These are phyloP conservation scores for Pulveroboletus ravenelii DNA, from an alignment of 768 basidiomycete genomes.

Conservation along the genomic window DNA sequence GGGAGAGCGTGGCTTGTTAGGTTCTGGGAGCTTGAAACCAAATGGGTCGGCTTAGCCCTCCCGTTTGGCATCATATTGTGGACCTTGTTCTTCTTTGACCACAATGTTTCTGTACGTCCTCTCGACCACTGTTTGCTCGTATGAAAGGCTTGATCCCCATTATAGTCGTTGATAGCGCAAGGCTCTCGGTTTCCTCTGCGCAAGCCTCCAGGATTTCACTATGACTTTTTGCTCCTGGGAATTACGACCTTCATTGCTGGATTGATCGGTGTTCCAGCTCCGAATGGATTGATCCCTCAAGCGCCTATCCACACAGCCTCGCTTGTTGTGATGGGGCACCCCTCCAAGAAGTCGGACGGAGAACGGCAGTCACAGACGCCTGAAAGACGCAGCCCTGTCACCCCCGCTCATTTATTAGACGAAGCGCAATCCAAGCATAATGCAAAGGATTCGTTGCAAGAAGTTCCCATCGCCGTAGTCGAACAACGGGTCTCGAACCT, in stretches of 20 bases:
- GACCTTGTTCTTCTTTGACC: conserved; percentile 93
- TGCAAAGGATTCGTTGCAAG: conserved; percentile 24
- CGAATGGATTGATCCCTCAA: conserved; percentile 80
- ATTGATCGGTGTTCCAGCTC: conserved; percentile 80
- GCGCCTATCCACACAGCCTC: conserved; percentile 92
- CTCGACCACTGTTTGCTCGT: neutral
- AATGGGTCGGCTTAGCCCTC: conserved; percentile 86
- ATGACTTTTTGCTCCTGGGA: conserved; percentile 88
- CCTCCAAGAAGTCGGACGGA: conserved; percentile 34
- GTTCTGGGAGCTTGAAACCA: conserved; percentile 84
- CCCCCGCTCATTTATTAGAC: conserved; percentile 8
- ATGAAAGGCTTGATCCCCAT: neutral
- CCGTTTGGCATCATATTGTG: conserved; percentile 88
- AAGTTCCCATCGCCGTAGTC: conserved; percentile 70
- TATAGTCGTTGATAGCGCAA: conserved; percentile 86
- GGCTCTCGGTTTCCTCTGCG: conserved; percentile 81
- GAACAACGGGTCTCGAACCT: conserved; percentile 94
- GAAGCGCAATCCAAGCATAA: conserved; percentile 20
- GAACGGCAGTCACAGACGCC: conserved; percentile 22
- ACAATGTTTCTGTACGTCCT: conserved; percentile 74
- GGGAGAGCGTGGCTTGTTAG: conserved; percentile 77
- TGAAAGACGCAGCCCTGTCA: neutral
- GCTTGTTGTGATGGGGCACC: conserved; percentile 61
- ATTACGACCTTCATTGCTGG: conserved; percentile 87
- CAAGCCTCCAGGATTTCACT: conserved; percentile 87